Evolutionary conservation across 1,139 yeast species (phyloP).

Genomic region (Lodderomyces oxycetoniae): DNA sequence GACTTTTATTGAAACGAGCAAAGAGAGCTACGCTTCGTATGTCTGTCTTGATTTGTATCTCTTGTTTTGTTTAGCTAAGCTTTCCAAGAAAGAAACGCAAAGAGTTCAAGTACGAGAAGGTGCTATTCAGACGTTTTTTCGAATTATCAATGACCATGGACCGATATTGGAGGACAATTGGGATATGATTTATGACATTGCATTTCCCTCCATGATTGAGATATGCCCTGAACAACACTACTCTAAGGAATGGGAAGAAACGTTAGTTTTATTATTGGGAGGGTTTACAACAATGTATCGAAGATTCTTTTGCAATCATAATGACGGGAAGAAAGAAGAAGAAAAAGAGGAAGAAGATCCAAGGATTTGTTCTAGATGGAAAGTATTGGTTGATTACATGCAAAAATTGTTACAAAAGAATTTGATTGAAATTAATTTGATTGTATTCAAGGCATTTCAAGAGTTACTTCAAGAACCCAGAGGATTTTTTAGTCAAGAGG

Average conservation of each 20-base stretch:
- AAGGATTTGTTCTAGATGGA: slow-evolving; percentile 53
- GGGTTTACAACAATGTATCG: slow-evolving; percentile 53
- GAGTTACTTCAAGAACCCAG: slow-evolving; percentile 31
- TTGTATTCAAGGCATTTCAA: slow-evolving; percentile 49
- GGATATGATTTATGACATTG: slow-evolving; percentile 50
- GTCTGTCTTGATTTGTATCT: slow-evolving; percentile 55
- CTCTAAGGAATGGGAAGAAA: slow-evolving; percentile 48
- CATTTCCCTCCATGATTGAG: slow-evolving; percentile 33
- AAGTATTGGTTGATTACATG: slow-evolving; percentile 46
- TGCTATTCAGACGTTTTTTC: slow-evolving; percentile 79
- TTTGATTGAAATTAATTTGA: slow-evolving; percentile 45
- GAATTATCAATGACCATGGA: slow-evolving; percentile 79
- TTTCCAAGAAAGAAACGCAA: slow-evolving; percentile 47
- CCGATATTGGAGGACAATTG: slow-evolving; percentile 47
- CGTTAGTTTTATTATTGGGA: slow-evolving; percentile 52
- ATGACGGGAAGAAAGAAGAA: slow-evolving; percentile 7
- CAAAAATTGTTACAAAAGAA: slow-evolving; percentile 32
- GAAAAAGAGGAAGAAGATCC: slow-evolving; percentile 14
- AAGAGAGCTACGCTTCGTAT: slow-evolving; percentile 20
- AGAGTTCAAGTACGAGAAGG: slow-evolving; percentile 86
- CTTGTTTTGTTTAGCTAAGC: slow-evolving; percentile 53
- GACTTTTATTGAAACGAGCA: slow-evolving; percentile 15
- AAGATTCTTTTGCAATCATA: slow-evolving; percentile 28
- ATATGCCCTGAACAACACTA: slow-evolving; percentile 10
- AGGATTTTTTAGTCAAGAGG: slow-evolving; percentile 17